These are phyloP conservation scores for Viola odorata DNA, from an alignment of 345 rosid species.

Conservation along the genomic window DNA sequence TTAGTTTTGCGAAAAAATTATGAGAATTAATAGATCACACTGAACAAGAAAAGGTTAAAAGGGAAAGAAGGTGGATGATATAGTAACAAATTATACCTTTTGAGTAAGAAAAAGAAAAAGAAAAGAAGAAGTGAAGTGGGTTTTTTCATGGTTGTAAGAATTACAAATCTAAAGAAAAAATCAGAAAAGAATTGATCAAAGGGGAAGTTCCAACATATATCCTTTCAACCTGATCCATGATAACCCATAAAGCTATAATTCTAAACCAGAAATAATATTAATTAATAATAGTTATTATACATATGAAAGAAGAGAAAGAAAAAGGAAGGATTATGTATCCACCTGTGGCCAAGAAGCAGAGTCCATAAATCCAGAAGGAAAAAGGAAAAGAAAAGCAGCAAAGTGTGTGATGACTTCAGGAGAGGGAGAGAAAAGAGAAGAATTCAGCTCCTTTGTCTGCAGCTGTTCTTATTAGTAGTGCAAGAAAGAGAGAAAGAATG, in stretches of 20 bases:
- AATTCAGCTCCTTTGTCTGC: conserved; percentile 45
- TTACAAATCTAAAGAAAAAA: neutral
- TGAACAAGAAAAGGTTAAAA: neutral
- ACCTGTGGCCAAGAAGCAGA: conserved; percentile 48
- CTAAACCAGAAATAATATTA: neutral
- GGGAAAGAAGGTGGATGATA: neutral
- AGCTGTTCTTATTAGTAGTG: conserved; percentile 37
- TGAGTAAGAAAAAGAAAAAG: conserved; percentile 9
- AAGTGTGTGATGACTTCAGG: conserved; percentile 36
- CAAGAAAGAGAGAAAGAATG: conserved; percentile 49
- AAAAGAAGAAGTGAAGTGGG: conserved; percentile 14
- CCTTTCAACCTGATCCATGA: too few species aligned
- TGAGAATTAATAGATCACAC: neutral
- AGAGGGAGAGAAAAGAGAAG: conserved; percentile 24
- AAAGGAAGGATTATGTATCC: conserved; percentile 3
- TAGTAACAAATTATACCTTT: conserved; percentile 21
- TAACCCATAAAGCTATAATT: neutral
- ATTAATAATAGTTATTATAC: neutral
- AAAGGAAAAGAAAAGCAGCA: conserved; percentile 26
- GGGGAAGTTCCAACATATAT: too few species aligned
- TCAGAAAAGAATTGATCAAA: too few species aligned
- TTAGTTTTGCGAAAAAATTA: too few species aligned
- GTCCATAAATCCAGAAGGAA: conserved; percentile 38
- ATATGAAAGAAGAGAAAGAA: too few species aligned
- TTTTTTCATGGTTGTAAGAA: conserved; percentile 19